Conservation (phyloP, 495 filamentous ascomycete genomes). For the Achaetomiella virescens region DNA sequence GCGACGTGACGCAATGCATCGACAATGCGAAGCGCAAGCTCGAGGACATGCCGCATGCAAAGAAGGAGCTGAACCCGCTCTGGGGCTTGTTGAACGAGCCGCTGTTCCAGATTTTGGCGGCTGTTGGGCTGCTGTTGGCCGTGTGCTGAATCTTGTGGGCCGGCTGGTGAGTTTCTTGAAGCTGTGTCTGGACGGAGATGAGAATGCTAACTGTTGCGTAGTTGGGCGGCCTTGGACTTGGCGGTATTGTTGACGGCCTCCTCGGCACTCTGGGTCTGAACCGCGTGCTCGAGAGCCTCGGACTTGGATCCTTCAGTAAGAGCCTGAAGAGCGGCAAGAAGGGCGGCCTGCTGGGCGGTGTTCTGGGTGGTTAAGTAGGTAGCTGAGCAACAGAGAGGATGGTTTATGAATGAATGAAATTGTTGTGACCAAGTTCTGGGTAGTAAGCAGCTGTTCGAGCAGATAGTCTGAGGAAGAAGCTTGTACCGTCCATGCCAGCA, state of each 20-base stretch:
- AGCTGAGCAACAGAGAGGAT: background rate
- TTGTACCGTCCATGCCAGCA: background rate
- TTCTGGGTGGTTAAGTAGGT: slow-evolving; percentile 20
- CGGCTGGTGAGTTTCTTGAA: slow-evolving; percentile 40
- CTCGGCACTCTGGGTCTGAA: slow-evolving; percentile 75
- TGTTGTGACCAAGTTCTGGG: background rate
- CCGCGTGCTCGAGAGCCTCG: slow-evolving; percentile 68
- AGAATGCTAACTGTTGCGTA: slow-evolving; percentile 16
- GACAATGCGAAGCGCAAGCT: slow-evolving; percentile 81
- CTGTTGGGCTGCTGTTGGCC: slow-evolving; percentile 74
- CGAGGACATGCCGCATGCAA: slow-evolving; percentile 84
- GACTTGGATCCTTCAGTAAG: slow-evolving; percentile 55
- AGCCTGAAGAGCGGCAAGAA: slow-evolving; percentile 34
- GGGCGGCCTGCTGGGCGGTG: slow-evolving; percentile 25
- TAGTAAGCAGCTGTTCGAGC: background rate
- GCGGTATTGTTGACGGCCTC: slow-evolving; percentile 70
- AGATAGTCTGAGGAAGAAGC: background rate
- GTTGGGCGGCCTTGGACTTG: slow-evolving; percentile 78
- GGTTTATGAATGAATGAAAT: too few relatives aligned
- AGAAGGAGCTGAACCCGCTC: slow-evolving; percentile 88
- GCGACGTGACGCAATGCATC: slow-evolving; percentile 63
- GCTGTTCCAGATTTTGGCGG: slow-evolving; percentile 87
- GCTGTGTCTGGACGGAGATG: background rate
- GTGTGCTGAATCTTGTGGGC: slow-evolving; percentile 78
- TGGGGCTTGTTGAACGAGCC: slow-evolving; percentile 79